phyloP scores from a whole-genome alignment of 129 eudicot species.

The Centella asiatica region DNA sequence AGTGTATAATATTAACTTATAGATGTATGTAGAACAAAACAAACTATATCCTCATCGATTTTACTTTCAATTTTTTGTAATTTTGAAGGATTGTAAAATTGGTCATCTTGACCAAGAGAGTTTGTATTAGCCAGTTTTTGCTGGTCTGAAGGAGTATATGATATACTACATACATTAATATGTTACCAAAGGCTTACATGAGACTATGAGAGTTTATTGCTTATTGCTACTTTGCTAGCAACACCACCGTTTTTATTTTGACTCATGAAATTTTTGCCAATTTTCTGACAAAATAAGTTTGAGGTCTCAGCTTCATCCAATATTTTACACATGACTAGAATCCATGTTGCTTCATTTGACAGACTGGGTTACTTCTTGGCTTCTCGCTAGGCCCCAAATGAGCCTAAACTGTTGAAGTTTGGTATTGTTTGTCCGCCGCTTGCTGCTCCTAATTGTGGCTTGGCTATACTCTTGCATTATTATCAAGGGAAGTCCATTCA shows the following conservation, averaged over 20 bases:
- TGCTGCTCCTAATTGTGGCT: no score
- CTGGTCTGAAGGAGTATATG: no score
- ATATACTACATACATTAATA: no score
- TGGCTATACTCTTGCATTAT: neutral
- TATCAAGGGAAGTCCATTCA: neutral
- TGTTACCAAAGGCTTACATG: neutral
- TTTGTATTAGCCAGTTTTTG: no score
- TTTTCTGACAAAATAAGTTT: neutral
- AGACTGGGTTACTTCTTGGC: conserved; percentile 1
- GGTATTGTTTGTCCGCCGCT: no score
- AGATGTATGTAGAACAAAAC: no score
- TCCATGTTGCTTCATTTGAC: neutral
- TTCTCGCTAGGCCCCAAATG: neutral
- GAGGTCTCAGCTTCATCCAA: neutral
- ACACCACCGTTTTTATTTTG: neutral
- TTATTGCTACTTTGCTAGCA: neutral
- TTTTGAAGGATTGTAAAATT: no score
- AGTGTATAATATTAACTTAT: no score
- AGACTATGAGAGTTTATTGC: neutral
- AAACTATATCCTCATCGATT: no score
- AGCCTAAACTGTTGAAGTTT: no score
- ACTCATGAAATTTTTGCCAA: neutral
- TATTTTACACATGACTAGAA: neutral
- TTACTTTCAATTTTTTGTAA: no score
- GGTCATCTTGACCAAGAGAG: no score